Evolutionary conservation across 75 land plant species (phyloP).

Genomic region (Sequoiadendron giganteum): DNA sequence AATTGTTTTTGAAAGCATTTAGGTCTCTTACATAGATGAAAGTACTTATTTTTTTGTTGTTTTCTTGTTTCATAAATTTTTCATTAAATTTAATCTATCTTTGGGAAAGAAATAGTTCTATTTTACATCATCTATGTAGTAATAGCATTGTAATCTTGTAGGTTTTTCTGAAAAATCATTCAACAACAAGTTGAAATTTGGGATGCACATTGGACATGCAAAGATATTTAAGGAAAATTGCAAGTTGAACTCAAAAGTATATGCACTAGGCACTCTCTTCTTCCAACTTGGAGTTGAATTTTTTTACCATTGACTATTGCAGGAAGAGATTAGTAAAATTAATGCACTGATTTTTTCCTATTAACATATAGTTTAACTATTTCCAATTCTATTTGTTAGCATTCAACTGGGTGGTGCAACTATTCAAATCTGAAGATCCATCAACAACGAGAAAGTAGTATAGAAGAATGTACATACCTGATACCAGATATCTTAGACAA

Average conservation of each 20-base stretch:
- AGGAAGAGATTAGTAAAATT: background rate
- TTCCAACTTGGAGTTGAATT: background rate
- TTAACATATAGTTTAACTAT: background rate
- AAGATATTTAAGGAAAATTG: background rate
- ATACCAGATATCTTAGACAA: too few species aligned
- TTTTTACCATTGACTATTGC: background rate
- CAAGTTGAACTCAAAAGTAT: background rate
- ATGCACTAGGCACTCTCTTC: background rate
- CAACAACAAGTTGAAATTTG: background rate
- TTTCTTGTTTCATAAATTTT: background rate
- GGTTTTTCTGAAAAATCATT: slow-evolving; percentile 6
- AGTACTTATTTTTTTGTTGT: background rate
- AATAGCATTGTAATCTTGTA: background rate
- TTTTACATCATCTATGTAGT: background rate
- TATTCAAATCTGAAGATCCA: too few species aligned
- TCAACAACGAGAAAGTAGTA: too few species aligned
- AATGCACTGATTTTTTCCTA: background rate
- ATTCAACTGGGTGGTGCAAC: too few species aligned
- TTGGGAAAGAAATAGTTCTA: background rate
- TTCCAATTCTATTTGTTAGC: background rate
- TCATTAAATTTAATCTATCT: background rate
- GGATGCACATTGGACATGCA: background rate
- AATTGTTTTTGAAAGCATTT: background rate
- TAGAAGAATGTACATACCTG: too few species aligned
- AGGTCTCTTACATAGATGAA: background rate